These are phyloP conservation scores for Tephrocybe sp. DNA, from an alignment of 768 basidiomycete genomes.

Conservation along the genomic window DNA sequence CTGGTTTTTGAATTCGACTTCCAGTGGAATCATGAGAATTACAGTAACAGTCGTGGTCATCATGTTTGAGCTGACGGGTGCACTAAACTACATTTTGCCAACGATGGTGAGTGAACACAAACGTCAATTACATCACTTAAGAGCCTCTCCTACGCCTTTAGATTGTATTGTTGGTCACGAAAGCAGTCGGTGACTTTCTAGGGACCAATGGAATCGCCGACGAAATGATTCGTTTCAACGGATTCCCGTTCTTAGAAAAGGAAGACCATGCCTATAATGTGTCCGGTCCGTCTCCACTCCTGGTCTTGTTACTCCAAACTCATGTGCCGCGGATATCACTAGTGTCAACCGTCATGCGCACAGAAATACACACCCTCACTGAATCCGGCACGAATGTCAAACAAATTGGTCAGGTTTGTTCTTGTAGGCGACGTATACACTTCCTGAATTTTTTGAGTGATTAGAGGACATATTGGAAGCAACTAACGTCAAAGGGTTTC, in stretches of 20 bases:
- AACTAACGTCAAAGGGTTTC: constrained; percentile 88
- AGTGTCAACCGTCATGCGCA: constrained; percentile 93
- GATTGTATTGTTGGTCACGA: constrained; percentile 96
- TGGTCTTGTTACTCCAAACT: background rate
- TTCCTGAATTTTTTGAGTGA: constrained; percentile 8
- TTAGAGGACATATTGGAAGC: constrained; percentile 70
- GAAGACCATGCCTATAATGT: constrained; percentile 92
- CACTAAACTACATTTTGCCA: constrained; percentile 93
- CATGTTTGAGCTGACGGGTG: constrained; percentile 99
- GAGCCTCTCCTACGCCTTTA: constrained; percentile 29
- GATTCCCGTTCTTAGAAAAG: constrained; percentile 95
- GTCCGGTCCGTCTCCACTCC: constrained; percentile 60
- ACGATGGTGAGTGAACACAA: constrained; percentile 73
- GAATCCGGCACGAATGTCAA: constrained; percentile 75
- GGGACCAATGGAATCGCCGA: constrained; percentile 95
- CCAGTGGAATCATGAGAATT: constrained; percentile 92
- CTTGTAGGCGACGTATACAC: background rate
- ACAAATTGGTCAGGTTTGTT: constrained; percentile 71
- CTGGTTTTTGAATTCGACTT: background rate
- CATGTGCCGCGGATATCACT: constrained; percentile 10
- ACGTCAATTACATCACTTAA: background rate
- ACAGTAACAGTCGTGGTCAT: constrained; percentile 98
- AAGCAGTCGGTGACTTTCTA: constrained; percentile 93
- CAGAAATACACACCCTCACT: constrained; percentile 69
- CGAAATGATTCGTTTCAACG: constrained; percentile 95